Conservation (phyloP, 805 yeast species). For the Candida rishiriensis region DNA sequence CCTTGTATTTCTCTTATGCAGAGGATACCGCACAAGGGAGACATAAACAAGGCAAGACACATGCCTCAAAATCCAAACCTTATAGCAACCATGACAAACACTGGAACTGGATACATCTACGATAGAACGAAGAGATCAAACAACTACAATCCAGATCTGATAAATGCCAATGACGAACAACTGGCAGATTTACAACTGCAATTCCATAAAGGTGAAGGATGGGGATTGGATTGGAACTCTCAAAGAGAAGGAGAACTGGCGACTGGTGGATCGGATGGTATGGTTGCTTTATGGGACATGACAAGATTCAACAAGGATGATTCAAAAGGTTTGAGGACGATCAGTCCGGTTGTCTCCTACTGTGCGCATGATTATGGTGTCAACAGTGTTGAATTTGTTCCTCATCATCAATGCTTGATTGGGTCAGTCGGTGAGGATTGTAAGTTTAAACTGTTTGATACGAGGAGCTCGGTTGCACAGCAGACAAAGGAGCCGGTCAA, state of each 20-base stretch:
- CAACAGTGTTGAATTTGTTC: conserved; percentile 71
- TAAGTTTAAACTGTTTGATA: conserved; percentile 47
- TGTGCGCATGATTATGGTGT: conserved; percentile 46
- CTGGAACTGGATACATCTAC: conserved; percentile 62
- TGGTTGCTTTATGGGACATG: conserved; percentile 65
- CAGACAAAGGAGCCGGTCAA: neutral
- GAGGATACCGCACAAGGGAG: conserved; percentile 63
- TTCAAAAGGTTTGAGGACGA: conserved; percentile 5
- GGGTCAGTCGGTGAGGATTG: conserved; percentile 67
- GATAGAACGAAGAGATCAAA: conserved; percentile 80
- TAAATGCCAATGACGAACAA: conserved; percentile 13
- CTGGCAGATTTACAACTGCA: conserved; percentile 22
- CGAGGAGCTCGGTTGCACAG: conserved; percentile 30
- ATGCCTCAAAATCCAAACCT: conserved; percentile 88
- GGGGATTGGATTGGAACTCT: conserved; percentile 73
- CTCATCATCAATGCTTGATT: conserved; percentile 55
- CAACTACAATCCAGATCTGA: conserved; percentile 31
- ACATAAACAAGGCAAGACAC: conserved; percentile 65
- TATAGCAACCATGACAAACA: conserved; percentile 63
- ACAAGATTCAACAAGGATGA: conserved; percentile 16
- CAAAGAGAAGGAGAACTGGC: conserved; percentile 55
- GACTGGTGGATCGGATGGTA: conserved; percentile 61
- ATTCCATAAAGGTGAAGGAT: conserved; percentile 48
- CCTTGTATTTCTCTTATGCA: conserved; percentile 34
- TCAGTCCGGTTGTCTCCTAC: conserved; percentile 16